Conservation (phyloP, 495 filamentous ascomycete genomes). For the Aspergillus sparsus region DNA sequence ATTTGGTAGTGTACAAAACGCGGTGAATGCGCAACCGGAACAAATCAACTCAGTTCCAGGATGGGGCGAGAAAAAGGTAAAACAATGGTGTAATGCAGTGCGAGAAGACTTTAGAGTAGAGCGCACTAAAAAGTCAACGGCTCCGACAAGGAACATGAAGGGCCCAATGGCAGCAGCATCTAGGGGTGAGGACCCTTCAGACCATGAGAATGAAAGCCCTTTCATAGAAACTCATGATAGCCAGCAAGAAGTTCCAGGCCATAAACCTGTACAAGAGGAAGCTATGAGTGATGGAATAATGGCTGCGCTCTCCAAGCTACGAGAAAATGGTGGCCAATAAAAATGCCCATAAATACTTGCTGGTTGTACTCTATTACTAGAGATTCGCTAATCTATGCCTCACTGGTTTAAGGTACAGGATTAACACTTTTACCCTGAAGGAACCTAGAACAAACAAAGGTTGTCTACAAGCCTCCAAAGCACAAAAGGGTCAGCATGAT, state of each 20-base stretch:
- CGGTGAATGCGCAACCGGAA: slow-evolving; percentile 84
- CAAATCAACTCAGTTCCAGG: slow-evolving; percentile 78
- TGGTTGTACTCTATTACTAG: background rate
- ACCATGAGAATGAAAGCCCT: slow-evolving; percentile 23
- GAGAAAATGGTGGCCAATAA: slow-evolving; percentile 33
- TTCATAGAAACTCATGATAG: slow-evolving; percentile 25
- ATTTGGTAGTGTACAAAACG: slow-evolving; percentile 83
- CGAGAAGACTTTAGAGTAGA: slow-evolving; percentile 79
- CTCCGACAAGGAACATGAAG: slow-evolving; percentile 22
- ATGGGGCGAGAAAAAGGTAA: slow-evolving; percentile 95
- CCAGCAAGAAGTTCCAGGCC: background rate
- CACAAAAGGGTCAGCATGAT: too few species aligned
- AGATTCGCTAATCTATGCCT: too few species aligned
- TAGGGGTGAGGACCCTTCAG: background rate
- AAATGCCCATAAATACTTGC: background rate
- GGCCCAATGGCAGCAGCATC: slow-evolving; percentile 19
- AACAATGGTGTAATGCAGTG: slow-evolving; percentile 76
- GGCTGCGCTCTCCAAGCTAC: slow-evolving; percentile 58
- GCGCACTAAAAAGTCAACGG: slow-evolving; percentile 60
- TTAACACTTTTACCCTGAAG: too few species aligned
- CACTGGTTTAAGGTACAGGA: too few species aligned
- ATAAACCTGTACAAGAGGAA: slow-evolving; percentile 27
- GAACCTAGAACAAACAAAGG: too few species aligned
- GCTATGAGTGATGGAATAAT: slow-evolving; percentile 54
- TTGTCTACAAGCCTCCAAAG: too few species aligned